Percentiles rank a stretch among this genome's conserved stretches.
Evolutionary conservation across 495 filamentous ascomycete genomes (phyloP).

Genomic region (Daldinia vernicosa): DNA sequence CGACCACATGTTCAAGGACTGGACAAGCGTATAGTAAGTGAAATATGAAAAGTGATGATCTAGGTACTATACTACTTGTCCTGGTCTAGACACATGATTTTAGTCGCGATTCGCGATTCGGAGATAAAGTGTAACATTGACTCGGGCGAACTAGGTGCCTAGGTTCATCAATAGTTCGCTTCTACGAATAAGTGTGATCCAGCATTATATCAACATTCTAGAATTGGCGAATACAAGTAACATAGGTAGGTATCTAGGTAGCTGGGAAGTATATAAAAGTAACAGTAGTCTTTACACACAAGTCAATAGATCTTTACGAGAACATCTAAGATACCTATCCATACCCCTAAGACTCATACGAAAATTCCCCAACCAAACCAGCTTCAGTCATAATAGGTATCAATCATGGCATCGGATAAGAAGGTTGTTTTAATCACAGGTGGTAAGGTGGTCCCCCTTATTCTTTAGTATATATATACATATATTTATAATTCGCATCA

Average conservation of each 20-base stretch:
- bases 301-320: neutral
- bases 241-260: neutral
- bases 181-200: no score
- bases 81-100: neutral
- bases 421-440: conserved; percentile 45
- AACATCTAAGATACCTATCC: neutral
- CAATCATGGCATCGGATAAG: conserved; percentile 43
- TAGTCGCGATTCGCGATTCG: neutral
- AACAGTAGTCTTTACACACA: neutral
- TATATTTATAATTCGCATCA: conserved; percentile 16
- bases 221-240: no score
- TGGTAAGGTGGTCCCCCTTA: conserved; percentile 26
- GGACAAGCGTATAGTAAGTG: neutral
- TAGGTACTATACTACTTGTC: neutral
- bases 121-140: neutral
- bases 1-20: neutral
- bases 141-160: no score
- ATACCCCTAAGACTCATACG: no score
- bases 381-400: neutral
- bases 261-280: neutral
- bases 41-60: neutral
- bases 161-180: no score
- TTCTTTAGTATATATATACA: neutral
- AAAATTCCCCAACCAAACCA: no score
- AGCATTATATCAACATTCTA: no score